A percentile compares a stretch with the other conserved stretches of the same genome.
These are phyloP conservation scores for Pseudogymnoascus sp. DNA, from an alignment of 2,329 filamentous ascomycete species.

Conservation along the genomic window DNA sequence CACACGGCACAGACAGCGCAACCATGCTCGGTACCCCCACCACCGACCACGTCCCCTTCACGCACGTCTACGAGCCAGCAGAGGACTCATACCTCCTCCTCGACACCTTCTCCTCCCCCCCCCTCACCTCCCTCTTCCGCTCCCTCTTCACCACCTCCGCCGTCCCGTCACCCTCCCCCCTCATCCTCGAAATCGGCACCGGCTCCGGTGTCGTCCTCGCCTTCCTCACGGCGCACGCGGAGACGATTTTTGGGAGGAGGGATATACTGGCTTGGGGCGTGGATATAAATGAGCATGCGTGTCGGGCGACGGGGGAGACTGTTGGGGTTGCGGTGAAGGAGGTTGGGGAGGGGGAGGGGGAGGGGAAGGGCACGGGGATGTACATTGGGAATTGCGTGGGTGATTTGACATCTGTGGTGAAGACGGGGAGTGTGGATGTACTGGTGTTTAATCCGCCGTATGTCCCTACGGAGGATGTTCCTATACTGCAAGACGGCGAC, in stretches of 20 bases:
- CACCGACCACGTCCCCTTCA: constrained; percentile 83
- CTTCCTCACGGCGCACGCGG: constrained; percentile 72
- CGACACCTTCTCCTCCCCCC: constrained; percentile 71
- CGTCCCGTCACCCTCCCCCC: constrained; percentile 37
- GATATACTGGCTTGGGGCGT: constrained; percentile 66
- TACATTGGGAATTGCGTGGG: constrained; percentile 62
- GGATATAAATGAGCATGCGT: constrained; percentile 82
- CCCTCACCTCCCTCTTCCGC: constrained; percentile 62
- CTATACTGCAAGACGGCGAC: constrained; percentile 36
- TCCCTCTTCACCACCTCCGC: constrained; percentile 45
- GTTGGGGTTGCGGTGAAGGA: constrained; percentile 42
- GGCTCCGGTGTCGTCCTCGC: constrained; percentile 92
- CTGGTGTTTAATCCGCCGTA: constrained; percentile 97
- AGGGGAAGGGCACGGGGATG: constrained; percentile 35
- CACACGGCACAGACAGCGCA: background rate
- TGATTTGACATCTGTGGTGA: constrained; percentile 60
- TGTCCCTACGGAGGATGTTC: constrained; percentile 75
- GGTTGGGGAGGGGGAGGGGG: constrained; percentile 29
- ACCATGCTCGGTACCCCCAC: constrained; percentile 87
- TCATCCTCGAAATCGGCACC: constrained; percentile 79
- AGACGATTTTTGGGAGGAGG: constrained; percentile 61
- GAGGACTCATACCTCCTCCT: constrained; percentile 94
- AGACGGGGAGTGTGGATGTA: constrained; percentile 59
- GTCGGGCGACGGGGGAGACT: constrained; percentile 64
- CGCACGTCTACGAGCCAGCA: constrained; percentile 85